phyloP scores from a whole-genome alignment of 768 basidiomycete species.

The Auricularia heimuer region DNA sequence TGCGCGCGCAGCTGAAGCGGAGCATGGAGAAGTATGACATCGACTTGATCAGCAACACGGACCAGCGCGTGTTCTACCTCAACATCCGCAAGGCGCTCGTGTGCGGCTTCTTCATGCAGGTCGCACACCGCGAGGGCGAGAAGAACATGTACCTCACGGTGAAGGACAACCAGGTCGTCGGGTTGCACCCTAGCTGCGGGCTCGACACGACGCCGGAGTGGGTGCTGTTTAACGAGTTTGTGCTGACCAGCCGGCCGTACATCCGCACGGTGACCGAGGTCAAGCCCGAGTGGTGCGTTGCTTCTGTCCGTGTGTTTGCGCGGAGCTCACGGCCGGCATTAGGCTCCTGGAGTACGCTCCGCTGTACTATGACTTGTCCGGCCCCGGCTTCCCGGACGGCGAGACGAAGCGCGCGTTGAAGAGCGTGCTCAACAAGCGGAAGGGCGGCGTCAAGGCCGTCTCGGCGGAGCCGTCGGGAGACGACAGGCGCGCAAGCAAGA shows the following conservation, averaged over 20 bases:
- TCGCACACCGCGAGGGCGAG: constrained; percentile 90
- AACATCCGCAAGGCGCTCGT: constrained; percentile 78
- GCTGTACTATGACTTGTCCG: constrained; percentile 56
- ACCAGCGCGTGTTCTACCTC: constrained; percentile 59
- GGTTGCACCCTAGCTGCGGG: constrained; percentile 79
- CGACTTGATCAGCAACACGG: constrained; percentile 55
- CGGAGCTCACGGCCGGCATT: neutral
- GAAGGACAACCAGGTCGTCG: constrained; percentile 89
- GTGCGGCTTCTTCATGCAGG: constrained; percentile 97
- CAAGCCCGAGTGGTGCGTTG: constrained; percentile 71
- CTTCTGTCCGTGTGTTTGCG: neutral
- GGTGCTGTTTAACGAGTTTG: constrained; percentile 93
- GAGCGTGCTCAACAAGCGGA: constrained; percentile 42
- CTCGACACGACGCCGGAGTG: constrained; percentile 82
- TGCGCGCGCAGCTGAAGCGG: constrained; percentile 78
- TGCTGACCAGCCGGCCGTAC: constrained; percentile 78
- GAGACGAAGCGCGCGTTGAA: constrained; percentile 60
- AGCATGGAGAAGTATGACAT: constrained; percentile 88
- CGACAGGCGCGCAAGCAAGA: constrained; percentile 11
- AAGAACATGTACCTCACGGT: constrained; percentile 82
- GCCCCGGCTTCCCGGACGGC: constrained; percentile 47
- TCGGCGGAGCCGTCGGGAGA: constrained; percentile 12
- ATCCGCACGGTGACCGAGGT: constrained; percentile 90
- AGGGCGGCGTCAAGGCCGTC: constrained; percentile 28
- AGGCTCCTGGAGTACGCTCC: constrained; percentile 58